Base-by-base conservation (phyloP, 106 monocot genomes). In the Dendrobium nobile region DNA sequence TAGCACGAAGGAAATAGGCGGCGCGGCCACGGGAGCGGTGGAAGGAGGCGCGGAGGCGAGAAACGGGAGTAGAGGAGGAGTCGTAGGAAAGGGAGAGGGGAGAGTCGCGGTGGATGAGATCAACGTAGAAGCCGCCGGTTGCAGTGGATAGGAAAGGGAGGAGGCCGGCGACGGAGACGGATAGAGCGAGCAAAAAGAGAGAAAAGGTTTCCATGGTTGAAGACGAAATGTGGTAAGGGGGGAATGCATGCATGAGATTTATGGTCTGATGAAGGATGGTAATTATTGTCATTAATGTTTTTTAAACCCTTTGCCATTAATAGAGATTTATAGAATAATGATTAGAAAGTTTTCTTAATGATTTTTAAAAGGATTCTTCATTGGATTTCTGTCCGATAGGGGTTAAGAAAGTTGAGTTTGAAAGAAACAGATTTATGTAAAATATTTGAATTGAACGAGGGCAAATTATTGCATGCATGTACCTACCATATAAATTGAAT, bases 91-190 rank as follows among this genome's bases (percentile, higher is more conserved):
- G 90, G 19, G 90, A 90, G 20, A 41, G 68, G n/a, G 76, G 56
- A 22, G 87, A 87, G 81, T 90, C 90, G 0, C 90, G 80, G 58
- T 87, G 87, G 55, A 90, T 78, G 61, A 90, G 87, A 7, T 87
- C 83, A 11, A 87, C 75, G 65, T 31, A 47, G 83, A 90, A 87
- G n/a, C 87, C 78, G 0, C 40, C 0, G 41, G n/a, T 8, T 7
- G 24, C 56, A 56, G 16, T 1, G 3, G 67, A 43, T 9, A 77
- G 67, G 2, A 82, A 51, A 0, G 13, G 51, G 51, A 7, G 45
- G 45, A 45, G 45, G 77, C 4, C 17, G 27, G 11, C 24, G 67
- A n/a, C 45, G 33, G 70, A 40, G 13, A 54, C 13, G 2, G 64
- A 24, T 0, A 24, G 28, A 3, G 20, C 18, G 81, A 81, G 45